Evolutionary conservation across 75 land plant species (phyloP), one percentile per base, ranked within the genome.

Genomic region (Pinus tabuliformis): DNA sequence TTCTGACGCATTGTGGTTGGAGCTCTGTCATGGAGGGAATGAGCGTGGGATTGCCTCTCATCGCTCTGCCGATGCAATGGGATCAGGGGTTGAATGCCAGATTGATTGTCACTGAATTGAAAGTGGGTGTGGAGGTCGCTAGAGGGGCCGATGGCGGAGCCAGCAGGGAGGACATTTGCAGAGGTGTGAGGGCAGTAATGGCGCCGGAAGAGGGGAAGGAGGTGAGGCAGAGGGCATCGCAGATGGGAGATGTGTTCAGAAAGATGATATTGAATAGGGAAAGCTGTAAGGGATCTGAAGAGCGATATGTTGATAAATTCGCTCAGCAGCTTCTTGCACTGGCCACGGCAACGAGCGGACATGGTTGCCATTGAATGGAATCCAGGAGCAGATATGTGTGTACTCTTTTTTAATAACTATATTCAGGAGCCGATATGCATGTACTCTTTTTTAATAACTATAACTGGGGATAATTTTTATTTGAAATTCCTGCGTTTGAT

Each of bases 41-140:
- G 17, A 6, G 24, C 18, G 20, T 39, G 9, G 78, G 76, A 16
- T 56, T 82, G 75, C 84, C 80, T 57, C 59, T 78, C 71, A 17
- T 82, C 8, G 74, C 76, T 6, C 78, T 79, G 84, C 80, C 77
- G 16, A 21, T 33, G 24, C 37, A 56, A 11, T 42, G 52, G 3
- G 84, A 82, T 15, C 84, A 82, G 54, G 59, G 36, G 9, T 26
- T 78, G 57, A 66, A 78, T 49, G 54, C 68, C 26, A 72, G 76
- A 36, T 42, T 73, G 30, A n/a, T 75, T 42, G 68, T 79, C 4
- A 26, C 57, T 16, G 74, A 78, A 22, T 74, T 80, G 80, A 75
- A 79, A 16, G 60, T 75, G 21, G 78, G 76, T 1, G 33, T 82
- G 3, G 14, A 58, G 15, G 37, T 76, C 11, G 77, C 59, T 59